Evolutionary conservation across 1,284 basidiomycete genomes (phyloP), one percentile per base, ranked within the genome.

Genomic region (Lignosus rhinocerotis): DNA sequence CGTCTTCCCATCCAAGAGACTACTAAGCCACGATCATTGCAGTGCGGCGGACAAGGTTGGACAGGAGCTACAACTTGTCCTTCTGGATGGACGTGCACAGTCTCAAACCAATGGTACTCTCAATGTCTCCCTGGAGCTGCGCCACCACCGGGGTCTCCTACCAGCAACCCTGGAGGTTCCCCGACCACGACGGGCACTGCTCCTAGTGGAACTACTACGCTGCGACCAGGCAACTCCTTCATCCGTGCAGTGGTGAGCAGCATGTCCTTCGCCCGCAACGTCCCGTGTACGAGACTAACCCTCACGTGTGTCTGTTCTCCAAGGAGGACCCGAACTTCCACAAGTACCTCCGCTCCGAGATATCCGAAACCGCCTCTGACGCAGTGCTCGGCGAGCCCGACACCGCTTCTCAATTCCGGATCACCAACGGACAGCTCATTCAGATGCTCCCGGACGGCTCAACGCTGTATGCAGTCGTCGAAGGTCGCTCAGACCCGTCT

Each of bases 241-340:
- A 81, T 87, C 64, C 81, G 84, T 49, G 82, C 84, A 10, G 84
- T 85, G 34, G 84, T 84, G 69, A 59, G 81, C 74, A 21, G 32
- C 31, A 17, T 16, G 41, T 41, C 6, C 44, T 34, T 4, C 7
- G 36, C 12, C 3, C 12, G 7, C 36, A 39, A 6, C 9, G n/a
- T 5, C 7, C n/a, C 25, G 2, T 25, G 4, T 25, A 25, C 25
- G 25, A 25, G 25, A 5, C 36, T 14, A 5, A n/a, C 36, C n/a
- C 36, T 10, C 36, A n/a, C 12, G n/a, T 11, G 5, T 11, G 36
- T 43, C 36, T 14, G 21, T 34, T 32, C 17, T 50, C 12, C 61
- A 83, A 25, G 79, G 81, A 79, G 71, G 82, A 79, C 60, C 84
- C 85, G 16, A 83, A 85, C 71, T 86, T 86, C 79, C 85, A 86